Percentiles rank a stretch among this genome's conserved stretches.
phyloP scores from a whole-genome alignment of 1,139 yeast species.

The Suzukiozyma palmioleophila region DNA sequence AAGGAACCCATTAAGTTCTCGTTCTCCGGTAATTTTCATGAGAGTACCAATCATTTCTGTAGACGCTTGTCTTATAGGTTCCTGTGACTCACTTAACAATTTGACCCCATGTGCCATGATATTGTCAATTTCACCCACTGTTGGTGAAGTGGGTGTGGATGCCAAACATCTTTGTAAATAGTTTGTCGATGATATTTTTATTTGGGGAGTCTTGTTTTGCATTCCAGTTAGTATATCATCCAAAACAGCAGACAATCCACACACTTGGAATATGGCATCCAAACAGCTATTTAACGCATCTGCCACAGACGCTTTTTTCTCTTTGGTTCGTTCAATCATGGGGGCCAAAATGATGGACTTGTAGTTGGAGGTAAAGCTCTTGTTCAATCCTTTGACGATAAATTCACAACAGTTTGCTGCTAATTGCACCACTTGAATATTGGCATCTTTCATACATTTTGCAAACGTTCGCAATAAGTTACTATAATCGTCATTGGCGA shows the following conservation, averaged over 20 bases:
- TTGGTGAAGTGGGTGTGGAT: constrained; percentile 47
- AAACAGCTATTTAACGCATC: constrained; percentile 65
- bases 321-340: constrained; percentile 79
- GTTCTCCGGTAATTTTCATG: constrained; percentile 76
- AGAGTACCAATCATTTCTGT: constrained; percentile 78
- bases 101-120: constrained; percentile 56
- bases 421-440: constrained; percentile 77
- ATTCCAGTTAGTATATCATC: constrained; percentile 58
- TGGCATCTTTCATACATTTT: constrained; percentile 85
- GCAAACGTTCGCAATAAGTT: constrained; percentile 57
- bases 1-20: constrained; percentile 56
- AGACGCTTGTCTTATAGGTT: constrained; percentile 76
- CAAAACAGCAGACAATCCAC: constrained; percentile 47
- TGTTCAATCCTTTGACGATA: constrained; percentile 65
- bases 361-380: constrained; percentile 48
- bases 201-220: constrained; percentile 80
- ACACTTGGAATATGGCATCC: constrained; percentile 53
- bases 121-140: constrained; percentile 47
- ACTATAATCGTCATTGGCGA: constrained; percentile 49
- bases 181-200: constrained; percentile 64
- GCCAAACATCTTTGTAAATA: constrained; percentile 64
- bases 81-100: constrained; percentile 75
- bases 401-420: constrained; percentile 68
- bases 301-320: constrained; percentile 75
- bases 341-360: constrained; percentile 53